Conservation (phyloP, 1,284 basidiomycete species). For the Ustilago xerochloae region DNA sequence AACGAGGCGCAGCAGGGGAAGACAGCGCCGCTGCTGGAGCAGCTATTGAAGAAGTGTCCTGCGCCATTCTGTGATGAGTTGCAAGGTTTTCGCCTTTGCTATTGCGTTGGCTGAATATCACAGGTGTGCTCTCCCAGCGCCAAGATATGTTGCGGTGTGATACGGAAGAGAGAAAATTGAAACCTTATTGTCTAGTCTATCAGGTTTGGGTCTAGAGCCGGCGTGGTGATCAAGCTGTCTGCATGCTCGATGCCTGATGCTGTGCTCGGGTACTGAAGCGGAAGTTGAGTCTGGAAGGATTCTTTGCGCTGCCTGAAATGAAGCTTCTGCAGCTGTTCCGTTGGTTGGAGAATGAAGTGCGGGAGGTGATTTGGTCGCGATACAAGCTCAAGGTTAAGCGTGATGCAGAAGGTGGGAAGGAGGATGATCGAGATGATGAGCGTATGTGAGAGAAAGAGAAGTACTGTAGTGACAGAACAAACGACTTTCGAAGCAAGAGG, state of each 20-base stretch:
- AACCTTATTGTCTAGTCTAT: background rate
- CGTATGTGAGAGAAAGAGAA: background rate
- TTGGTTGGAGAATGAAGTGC: background rate
- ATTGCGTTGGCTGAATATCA: background rate
- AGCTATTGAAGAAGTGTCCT: background rate
- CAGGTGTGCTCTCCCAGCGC: background rate
- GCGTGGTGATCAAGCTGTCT: background rate
- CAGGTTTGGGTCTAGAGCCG: too few relatives aligned
- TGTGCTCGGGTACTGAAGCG: background rate
- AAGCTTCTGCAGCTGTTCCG: background rate
- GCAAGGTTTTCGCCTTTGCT: background rate
- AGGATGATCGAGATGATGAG: too few relatives aligned
- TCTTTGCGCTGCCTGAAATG: background rate
- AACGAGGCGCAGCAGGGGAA: conserved; percentile 13
- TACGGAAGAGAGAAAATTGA: background rate
- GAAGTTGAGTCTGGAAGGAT: too few relatives aligned
- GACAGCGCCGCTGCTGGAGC: conserved; percentile 1
- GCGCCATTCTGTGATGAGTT: conserved; percentile 7
- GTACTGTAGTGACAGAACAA: background rate
- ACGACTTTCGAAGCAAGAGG: background rate
- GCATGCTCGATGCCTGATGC: conserved; percentile 1
- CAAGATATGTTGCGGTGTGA: background rate
- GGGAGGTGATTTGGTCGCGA: background rate
- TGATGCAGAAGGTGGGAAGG: background rate
- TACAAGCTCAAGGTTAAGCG: background rate